Conservation (phyloP, 75 land plant genomes). For the Gnetum montanum region DNA sequence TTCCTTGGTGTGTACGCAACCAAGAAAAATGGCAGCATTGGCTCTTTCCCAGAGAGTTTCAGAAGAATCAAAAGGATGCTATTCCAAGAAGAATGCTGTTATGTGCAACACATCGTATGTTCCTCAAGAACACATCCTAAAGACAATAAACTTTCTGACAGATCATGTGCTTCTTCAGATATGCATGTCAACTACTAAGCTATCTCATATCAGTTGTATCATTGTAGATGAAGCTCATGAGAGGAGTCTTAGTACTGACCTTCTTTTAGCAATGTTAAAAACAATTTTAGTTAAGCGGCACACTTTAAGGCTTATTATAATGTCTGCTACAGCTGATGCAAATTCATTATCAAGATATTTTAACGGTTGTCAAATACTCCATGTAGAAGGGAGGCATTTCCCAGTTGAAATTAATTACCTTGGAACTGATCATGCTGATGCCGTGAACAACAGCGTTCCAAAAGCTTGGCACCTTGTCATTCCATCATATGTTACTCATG, state of each 20-base stretch:
- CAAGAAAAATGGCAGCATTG: conserved; percentile 65
- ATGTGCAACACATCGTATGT: conserved; percentile 27
- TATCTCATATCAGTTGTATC: conserved; percentile 44
- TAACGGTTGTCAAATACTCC: conserved; percentile 31
- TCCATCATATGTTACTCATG: conserved; percentile 42
- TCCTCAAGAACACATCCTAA: conserved; percentile 15
- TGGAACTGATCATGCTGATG: conserved; percentile 15
- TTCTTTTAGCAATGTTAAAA: conserved; percentile 57
- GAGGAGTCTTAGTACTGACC: conserved; percentile 75
- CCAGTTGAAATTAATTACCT: conserved; percentile 66
- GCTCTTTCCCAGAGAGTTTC: conserved; percentile 53
- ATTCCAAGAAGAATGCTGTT: conserved; percentile 21
- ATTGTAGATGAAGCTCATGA: conserved; percentile 94
- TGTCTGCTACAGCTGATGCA: conserved; percentile 88
- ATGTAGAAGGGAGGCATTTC: conserved; percentile 56
- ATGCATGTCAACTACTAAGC: conserved; percentile 37
- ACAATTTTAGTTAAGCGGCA: conserved; percentile 26
- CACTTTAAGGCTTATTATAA: conserved; percentile 58
- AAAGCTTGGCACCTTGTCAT: not conserved
- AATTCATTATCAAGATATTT: conserved; percentile 49
- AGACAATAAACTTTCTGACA: conserved; percentile 50
- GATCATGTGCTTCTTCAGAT: conserved; percentile 68
- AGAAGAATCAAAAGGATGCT: conserved; percentile 59
- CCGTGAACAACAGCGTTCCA: not conserved
- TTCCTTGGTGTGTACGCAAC: conserved; percentile 78